phyloP scores from a whole-genome alignment of 768 basidiomycete genomes.

The Naganishia friedmannii region DNA sequence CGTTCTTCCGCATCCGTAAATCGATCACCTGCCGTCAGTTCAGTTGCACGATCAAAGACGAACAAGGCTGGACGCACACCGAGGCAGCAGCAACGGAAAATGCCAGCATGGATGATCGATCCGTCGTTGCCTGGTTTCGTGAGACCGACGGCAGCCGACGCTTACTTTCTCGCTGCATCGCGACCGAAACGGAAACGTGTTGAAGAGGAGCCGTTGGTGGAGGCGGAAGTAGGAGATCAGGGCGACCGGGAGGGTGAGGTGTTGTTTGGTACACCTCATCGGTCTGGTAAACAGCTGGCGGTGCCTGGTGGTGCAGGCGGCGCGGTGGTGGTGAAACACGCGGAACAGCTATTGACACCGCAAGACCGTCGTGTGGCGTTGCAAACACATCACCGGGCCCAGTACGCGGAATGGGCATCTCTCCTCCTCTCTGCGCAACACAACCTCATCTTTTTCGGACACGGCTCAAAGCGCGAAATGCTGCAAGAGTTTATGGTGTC shows the following conservation, averaged over 20 bases:
- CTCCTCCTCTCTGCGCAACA: slow-evolving; percentile 59
- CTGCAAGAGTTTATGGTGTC: slow-evolving; percentile 72
- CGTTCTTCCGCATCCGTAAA: neutral
- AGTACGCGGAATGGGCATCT: slow-evolving; percentile 11
- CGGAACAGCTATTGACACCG: slow-evolving; percentile 7
- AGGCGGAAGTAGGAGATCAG: slow-evolving; percentile 34
- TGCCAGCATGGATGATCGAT: slow-evolving; percentile 24
- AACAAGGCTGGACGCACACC: slow-evolving; percentile 20
- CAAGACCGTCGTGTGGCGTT: neutral
- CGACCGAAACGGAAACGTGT: slow-evolving; percentile 58
- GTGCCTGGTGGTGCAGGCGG: neutral
- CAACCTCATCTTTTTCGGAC: slow-evolving; percentile 82
- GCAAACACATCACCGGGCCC: neutral
- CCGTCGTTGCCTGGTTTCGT: slow-evolving; percentile 51
- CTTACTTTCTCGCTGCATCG: slow-evolving; percentile 63
- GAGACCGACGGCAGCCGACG: slow-evolving; percentile 72
- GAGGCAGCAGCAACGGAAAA: slow-evolving; percentile 8
- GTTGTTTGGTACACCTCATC: slow-evolving; percentile 5
- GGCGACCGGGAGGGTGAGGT: slow-evolving; percentile 43
- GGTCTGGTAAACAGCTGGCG: neutral
- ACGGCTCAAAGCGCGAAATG: slow-evolving; percentile 76
- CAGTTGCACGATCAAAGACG: neutral
- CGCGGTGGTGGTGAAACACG: neutral
- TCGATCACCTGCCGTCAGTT: neutral
- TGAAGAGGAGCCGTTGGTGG: slow-evolving; percentile 27